phyloP scores from a whole-genome alignment of 306 rosid species.

The Lathyrus sativus region DNA sequence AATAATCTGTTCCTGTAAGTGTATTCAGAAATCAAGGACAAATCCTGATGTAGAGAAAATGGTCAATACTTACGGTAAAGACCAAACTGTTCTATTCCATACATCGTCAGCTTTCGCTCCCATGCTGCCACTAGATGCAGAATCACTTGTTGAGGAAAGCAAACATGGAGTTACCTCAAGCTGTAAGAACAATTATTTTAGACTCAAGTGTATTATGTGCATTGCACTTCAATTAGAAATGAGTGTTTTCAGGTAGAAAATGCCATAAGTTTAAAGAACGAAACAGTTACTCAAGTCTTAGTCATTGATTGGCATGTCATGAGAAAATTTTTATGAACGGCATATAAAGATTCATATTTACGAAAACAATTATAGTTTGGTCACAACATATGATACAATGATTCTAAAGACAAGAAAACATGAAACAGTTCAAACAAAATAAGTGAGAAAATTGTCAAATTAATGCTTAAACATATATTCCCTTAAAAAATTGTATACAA shows the following conservation, averaged over 20 bases:
- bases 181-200: conserved; percentile 54
- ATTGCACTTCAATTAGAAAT: conserved; percentile 7
- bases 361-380: background rate
- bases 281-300: background rate
- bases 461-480: conserved; percentile 7
- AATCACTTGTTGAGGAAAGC: conserved; percentile 65
- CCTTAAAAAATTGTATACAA: background rate
- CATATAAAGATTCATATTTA: conserved; percentile 17
- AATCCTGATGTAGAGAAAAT: conserved; percentile 19
- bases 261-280: conserved; percentile 11
- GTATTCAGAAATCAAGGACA: conserved; percentile 30
- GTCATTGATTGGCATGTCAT: conserved; percentile 9
- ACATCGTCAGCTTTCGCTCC: conserved; percentile 49
- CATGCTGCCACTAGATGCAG: conserved; percentile 34
- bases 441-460: conserved; percentile 13
- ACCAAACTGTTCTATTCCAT: conserved; percentile 76
- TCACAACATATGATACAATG: conserved; percentile 21
- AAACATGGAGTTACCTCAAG: conserved; percentile 91
- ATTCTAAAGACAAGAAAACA: conserved; percentile 26
- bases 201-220: conserved; percentile 31
- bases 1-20: conserved; percentile 11
- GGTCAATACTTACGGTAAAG: conserved; percentile 78
- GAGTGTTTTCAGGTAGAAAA: conserved; percentile 14
- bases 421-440: conserved; percentile 20
- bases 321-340: background rate